Evolutionary conservation across 2,329 filamentous ascomycete genomes (phyloP).

Genomic region (Fusarium sp.): DNA sequence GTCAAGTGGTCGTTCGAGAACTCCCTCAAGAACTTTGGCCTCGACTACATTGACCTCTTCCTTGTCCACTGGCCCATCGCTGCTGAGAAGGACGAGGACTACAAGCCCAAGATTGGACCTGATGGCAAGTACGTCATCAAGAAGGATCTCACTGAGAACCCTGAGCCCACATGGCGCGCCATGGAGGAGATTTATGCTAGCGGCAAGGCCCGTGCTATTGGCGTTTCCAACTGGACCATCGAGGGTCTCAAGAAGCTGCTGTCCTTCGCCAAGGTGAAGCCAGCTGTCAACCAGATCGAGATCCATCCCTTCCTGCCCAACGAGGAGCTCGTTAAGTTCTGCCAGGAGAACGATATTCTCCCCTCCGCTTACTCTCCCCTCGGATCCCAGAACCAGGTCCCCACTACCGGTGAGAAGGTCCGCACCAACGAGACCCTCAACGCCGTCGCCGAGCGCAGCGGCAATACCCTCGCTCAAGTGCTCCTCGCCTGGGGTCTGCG

Average conservation of each 20-base stretch:
- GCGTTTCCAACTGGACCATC: slow-evolving; percentile 62
- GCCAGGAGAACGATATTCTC: slow-evolving; percentile 61
- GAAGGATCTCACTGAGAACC: slow-evolving; percentile 51
- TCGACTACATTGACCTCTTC: slow-evolving; percentile 64
- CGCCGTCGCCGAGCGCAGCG: slow-evolving; percentile 61
- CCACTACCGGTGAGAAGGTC: slow-evolving; percentile 42
- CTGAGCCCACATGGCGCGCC: slow-evolving; percentile 62
- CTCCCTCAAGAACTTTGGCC: slow-evolving; percentile 59
- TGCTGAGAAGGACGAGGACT: slow-evolving; percentile 55
- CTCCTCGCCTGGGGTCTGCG: slow-evolving; percentile 69
- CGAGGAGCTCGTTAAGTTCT: slow-evolving; percentile 62
- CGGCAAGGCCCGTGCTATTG: slow-evolving; percentile 57
- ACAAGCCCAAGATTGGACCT: slow-evolving; percentile 55
- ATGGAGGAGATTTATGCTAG: slow-evolving; percentile 60
- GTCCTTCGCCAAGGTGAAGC: slow-evolving; percentile 55
- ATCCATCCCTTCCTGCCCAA: slow-evolving; percentile 53
- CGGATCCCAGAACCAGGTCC: slow-evolving; percentile 60
- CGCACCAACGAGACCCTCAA: slow-evolving; percentile 54
- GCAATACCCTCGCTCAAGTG: slow-evolving; percentile 62
- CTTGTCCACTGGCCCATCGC: slow-evolving; percentile 61
- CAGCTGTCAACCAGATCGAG: slow-evolving; percentile 61
- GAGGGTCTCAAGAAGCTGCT: slow-evolving; percentile 48
- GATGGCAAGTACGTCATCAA: slow-evolving; percentile 61
- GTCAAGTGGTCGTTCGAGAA: slow-evolving; percentile 59
- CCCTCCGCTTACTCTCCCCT: slow-evolving; percentile 69